Evolutionary conservation across 306 rosid species (phyloP), one percentile per base, ranked within the genome.

Genomic region (Malus orientalis): DNA sequence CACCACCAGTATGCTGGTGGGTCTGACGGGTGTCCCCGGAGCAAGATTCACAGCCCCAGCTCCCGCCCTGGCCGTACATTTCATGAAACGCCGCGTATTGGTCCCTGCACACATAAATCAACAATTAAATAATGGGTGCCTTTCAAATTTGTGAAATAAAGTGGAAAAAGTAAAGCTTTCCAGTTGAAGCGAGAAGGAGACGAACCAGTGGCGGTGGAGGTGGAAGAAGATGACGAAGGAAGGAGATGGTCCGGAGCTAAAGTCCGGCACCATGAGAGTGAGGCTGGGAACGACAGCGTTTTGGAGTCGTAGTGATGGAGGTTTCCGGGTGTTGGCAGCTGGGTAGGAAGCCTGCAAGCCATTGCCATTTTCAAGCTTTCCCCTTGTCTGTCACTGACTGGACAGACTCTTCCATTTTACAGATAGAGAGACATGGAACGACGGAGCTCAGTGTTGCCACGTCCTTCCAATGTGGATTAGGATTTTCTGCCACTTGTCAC

Each of bases 1-100:
- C 2, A 95, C 96, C 69, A 95, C 97, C 20, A 90, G 90, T 62
- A 95, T 83, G 61, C 79, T 95, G 1, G 97, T 92, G 2, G 97
- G 55, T 76, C 97, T 85, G 6, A 95, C 88, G 8, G 96, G 92
- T 1, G 96, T 94, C 4, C 95, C 93, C 1, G 88, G 89, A 20
- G 87, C 93, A 9, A 94, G 78, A 82, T 92, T 91, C 76, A 85
- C 87, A 0, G 86, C 82, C 74, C 84, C 93, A 9, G 75, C 88
- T 0, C 75, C 70, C 1, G 81, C 36, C 76, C 82, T 81, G 36
- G 76, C 85, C 76, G 80, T 75, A 74, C 89, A 88, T 57, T 45
- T 86, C 54, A 87, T 81, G 29, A 42, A 22, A 58, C 81, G 76
- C 25, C 76, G 53, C 79, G 22, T 29, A 54, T 54, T 33, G 62